Percentiles rank a stretch among this genome's conserved stretches.
These are phyloP conservation scores for Chenopodium album DNA, from an alignment of 148 eudicot genomes.

Conservation along the genomic window DNA sequence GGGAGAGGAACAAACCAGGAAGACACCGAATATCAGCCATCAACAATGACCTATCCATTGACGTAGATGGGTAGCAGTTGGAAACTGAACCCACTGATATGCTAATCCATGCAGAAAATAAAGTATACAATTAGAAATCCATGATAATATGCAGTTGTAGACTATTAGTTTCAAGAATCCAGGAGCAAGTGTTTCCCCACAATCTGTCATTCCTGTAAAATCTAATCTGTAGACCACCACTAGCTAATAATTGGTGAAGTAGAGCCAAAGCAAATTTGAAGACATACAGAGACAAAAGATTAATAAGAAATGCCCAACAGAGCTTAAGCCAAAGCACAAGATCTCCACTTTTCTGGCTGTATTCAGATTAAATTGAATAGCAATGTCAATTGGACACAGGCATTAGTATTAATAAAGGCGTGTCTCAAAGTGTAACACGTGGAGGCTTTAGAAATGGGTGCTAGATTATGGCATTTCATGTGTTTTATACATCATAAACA, in stretches of 20 bases:
- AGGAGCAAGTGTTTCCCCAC: background rate
- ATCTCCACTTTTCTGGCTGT: background rate
- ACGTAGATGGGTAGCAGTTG: constrained; percentile 67
- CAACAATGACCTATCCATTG: constrained; percentile 54
- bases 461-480: background rate
- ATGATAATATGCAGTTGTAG: background rate
- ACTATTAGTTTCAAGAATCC: background rate
- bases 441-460: background rate
- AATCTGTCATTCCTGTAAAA: background rate
- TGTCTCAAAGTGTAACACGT: background rate
- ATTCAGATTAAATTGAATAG: background rate
- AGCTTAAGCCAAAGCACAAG: background rate
- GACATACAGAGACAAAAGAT: background rate
- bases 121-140: constrained; percentile 4
- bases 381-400: background rate
- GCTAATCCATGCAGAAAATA: constrained; percentile 46
- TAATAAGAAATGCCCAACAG: background rate
- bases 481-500: background rate
- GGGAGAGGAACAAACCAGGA: constrained; percentile 58
- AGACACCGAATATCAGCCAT: constrained; percentile 97
- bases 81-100: constrained; percentile 75
- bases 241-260: background rate
- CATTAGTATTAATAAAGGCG: background rate
- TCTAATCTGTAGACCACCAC: background rate
- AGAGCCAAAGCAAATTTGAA: background rate